These are phyloP conservation scores for Prunus yedoensis DNA, from an alignment of 331 rosid species.

Conservation along the genomic window DNA sequence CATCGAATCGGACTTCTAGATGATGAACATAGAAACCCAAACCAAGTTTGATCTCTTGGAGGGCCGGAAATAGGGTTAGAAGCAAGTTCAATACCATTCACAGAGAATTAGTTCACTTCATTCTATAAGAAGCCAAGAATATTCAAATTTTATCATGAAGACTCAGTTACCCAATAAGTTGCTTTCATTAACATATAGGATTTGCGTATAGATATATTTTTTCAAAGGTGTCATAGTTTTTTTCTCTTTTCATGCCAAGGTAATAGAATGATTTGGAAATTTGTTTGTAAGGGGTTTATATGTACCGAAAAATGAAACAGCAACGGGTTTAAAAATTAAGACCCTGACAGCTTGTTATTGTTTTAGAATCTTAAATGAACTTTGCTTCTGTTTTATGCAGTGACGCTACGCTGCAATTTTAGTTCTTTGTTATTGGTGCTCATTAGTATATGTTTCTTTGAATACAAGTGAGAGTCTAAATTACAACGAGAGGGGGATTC, in stretches of 20 bases:
- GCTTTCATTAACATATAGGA: constrained; percentile 44
- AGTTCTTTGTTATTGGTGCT: no score
- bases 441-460: no score
- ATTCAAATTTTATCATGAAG: constrained; percentile 37
- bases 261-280: constrained; percentile 9
- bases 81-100: constrained; percentile 40
- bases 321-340: background rate
- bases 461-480: no score
- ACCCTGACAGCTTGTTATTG: constrained; percentile 2
- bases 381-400: background rate
- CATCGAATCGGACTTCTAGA: constrained; percentile 56
- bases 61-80: constrained; percentile 29
- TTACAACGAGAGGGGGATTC: no score
- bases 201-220: constrained; percentile 46
- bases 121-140: constrained; percentile 23
- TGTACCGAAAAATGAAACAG: background rate
- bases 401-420: no score
- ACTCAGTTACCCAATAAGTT: constrained; percentile 46
- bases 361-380: background rate
- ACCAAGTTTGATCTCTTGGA: constrained; percentile 23
- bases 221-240: constrained; percentile 23
- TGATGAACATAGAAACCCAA: constrained; percentile 37
- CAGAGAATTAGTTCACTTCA: constrained; percentile 43
- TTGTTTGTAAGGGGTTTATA: background rate
- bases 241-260: background rate